Evolutionary conservation across 2,329 filamentous ascomycete genomes (phyloP).

Genomic region (Claviceps cyperi): DNA sequence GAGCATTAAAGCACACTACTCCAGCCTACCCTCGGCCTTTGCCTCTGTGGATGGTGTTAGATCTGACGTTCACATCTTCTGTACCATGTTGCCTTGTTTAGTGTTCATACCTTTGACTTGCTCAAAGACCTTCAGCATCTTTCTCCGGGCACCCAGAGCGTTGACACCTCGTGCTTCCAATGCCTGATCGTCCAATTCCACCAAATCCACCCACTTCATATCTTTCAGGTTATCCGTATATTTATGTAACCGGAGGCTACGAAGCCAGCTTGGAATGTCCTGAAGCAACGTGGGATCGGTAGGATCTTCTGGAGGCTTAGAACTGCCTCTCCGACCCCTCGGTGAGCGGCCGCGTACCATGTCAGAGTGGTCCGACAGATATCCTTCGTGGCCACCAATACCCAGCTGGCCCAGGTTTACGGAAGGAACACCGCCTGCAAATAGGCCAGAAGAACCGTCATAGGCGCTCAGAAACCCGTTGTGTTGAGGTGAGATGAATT

Average conservation of each 20-base stretch:
- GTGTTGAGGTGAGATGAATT: slow-evolving; percentile 78
- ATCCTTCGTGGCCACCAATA: slow-evolving; percentile 60
- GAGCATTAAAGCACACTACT: slow-evolving; percentile 14
- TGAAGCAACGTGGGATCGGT: slow-evolving; percentile 81
- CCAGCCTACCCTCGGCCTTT: slow-evolving; percentile 57
- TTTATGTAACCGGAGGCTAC: slow-evolving; percentile 90
- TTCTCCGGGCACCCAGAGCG: slow-evolving; percentile 82
- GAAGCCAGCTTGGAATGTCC: slow-evolving; percentile 91
- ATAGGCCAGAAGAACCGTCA: slow-evolving; percentile 56
- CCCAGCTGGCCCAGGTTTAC: slow-evolving; percentile 62
- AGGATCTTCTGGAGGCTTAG: slow-evolving; percentile 94
- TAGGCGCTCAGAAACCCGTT: slow-evolving; percentile 90
- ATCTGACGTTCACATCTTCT: background rate
- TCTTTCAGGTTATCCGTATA: slow-evolving; percentile 98
- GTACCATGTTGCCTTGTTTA: background rate
- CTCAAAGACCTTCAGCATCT: slow-evolving; percentile 99
- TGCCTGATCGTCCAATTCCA: slow-evolving; percentile 85
- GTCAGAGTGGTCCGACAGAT: slow-evolving; percentile 87
- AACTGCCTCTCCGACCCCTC: slow-evolving; percentile 80
- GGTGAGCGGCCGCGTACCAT: slow-evolving; percentile 83
- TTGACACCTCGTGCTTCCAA: slow-evolving; percentile 89
- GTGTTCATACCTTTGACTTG: slow-evolving; percentile 60
- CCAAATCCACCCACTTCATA: slow-evolving; percentile 85
- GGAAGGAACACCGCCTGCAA: slow-evolving; percentile 54
- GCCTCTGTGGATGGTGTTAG: slow-evolving; percentile 38